A percentile compares a stretch with the other conserved stretches of the same genome.
Conservation (phyloP, 208 protist genomes). For the Wallacemonas collosoma region DNA sequence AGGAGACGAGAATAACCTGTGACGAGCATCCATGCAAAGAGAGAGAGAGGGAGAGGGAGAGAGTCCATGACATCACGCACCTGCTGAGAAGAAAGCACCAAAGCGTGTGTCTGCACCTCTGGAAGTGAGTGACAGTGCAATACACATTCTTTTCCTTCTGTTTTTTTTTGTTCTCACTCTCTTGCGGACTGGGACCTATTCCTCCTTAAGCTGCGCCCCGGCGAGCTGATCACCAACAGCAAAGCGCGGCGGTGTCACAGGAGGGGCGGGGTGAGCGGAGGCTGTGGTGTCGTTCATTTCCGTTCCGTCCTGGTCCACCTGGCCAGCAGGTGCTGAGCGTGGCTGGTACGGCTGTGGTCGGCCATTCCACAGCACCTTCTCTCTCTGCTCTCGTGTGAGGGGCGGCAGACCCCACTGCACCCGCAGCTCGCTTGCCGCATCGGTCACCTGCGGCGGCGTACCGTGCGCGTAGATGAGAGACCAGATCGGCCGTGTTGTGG, state of each 20-base stretch:
- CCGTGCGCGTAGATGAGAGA: slow-evolving; percentile 69
- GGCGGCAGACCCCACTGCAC: slow-evolving; percentile 66
- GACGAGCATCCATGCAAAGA: no score
- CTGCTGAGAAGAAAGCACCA: no score
- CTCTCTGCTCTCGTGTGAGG: slow-evolving; percentile 22
- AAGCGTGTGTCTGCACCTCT: no score
- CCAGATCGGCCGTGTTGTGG: slow-evolving; percentile 42
- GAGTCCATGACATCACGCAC: no score
- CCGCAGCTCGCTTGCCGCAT: slow-evolving; percentile 54
- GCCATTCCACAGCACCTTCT: background rate
- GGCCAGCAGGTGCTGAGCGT: no score
- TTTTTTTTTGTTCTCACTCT: background rate
- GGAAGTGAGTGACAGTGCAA: background rate
- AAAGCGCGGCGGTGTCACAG: slow-evolving; percentile 3
- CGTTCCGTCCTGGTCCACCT: no score
- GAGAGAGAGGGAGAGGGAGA: no score
- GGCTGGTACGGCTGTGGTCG: no score
- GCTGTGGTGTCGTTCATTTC: no score
- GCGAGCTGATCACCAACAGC: slow-evolving; percentile 7
- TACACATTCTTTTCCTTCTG: background rate
- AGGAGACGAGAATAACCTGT: no score
- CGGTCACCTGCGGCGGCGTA: slow-evolving; percentile 54
- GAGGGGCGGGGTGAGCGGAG: background rate
- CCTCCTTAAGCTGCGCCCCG: slow-evolving; percentile 11
- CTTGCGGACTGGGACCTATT: background rate